Evolutionary conservation across 805 yeast genomes (phyloP).

Genomic region (Spathaspora arborariae): DNA sequence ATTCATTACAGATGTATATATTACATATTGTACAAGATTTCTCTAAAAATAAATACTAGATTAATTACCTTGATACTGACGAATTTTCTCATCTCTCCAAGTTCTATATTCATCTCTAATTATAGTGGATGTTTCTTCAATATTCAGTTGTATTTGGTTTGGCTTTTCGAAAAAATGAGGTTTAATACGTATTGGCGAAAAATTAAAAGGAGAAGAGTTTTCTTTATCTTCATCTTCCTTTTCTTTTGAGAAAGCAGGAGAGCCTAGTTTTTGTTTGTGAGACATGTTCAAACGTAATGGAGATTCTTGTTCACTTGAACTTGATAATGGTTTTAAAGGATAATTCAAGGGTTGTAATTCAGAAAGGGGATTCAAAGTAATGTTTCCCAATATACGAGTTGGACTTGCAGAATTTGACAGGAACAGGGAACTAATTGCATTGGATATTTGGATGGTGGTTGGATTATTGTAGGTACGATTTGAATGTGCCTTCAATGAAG

Average conservation of each 20-base stretch:
- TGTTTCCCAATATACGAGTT: constrained; percentile 1
- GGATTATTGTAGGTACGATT: constrained; percentile 10
- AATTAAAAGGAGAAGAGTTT: constrained; percentile 11
- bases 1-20: constrained; percentile 3
- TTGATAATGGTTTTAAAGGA: background rate
- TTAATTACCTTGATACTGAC: background rate
- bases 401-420: constrained; percentile 1
- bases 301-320: background rate
- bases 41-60: background rate
- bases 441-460: constrained; percentile 10
- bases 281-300: background rate
- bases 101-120: constrained; percentile 37
- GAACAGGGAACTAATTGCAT: constrained; percentile 11
- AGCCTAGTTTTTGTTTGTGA: background rate
- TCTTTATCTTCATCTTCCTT: constrained; percentile 9
- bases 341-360: constrained; percentile 15
- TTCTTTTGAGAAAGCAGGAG: background rate
- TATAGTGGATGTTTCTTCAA: constrained; percentile 34
- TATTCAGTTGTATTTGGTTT: constrained; percentile 7
- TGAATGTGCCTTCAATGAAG: background rate
- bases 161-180: background rate
- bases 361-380: background rate
- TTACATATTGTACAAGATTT: background rate
- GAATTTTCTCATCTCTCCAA: constrained; percentile 38
- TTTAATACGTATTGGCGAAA: constrained; percentile 11